These are phyloP conservation scores for Mrakiaceae sp. DNA, from an alignment of 1,284 basidiomycete species.

Conservation along the genomic window DNA sequence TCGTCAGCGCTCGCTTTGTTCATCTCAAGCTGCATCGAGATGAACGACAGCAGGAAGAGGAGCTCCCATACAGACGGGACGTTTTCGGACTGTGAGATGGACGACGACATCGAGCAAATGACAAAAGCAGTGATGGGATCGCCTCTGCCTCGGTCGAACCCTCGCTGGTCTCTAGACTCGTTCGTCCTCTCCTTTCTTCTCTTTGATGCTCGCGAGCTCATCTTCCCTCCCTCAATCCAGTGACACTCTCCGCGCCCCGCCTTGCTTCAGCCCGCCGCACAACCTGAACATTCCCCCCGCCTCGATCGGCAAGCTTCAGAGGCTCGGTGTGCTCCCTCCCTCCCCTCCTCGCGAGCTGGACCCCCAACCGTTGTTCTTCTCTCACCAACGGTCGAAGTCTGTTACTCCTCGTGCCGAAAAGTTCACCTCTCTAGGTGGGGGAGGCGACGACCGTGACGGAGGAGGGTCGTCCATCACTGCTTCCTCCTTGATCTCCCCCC, in stretches of 20 bases:
- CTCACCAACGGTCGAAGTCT: no score
- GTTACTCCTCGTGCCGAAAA: no score
- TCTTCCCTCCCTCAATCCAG: background rate
- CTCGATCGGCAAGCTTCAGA: constrained; percentile 11
- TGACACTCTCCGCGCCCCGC: background rate
- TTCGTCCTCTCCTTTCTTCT: background rate
- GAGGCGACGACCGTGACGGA: no score
- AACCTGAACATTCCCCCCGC: constrained; percentile 5
- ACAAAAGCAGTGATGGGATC: background rate
- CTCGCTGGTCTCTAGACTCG: constrained; percentile 1
- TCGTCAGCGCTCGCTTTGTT: constrained; percentile 3
- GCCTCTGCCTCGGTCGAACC: background rate
- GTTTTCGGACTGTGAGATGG: constrained; percentile 5
- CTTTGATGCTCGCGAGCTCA: background rate
- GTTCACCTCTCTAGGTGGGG: no score
- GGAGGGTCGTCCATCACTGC: background rate
- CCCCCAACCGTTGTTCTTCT: no score
- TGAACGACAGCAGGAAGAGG: background rate
- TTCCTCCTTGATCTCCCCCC: background rate
- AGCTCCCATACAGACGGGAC: background rate
- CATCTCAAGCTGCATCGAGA: background rate
- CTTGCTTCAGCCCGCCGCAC: background rate
- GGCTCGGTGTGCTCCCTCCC: constrained; percentile 14
- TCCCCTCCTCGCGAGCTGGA: no score
- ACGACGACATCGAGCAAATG: background rate